phyloP scores from a whole-genome alignment of 163 green algal genomes.

The Trebouxiophyceae sp. region DNA sequence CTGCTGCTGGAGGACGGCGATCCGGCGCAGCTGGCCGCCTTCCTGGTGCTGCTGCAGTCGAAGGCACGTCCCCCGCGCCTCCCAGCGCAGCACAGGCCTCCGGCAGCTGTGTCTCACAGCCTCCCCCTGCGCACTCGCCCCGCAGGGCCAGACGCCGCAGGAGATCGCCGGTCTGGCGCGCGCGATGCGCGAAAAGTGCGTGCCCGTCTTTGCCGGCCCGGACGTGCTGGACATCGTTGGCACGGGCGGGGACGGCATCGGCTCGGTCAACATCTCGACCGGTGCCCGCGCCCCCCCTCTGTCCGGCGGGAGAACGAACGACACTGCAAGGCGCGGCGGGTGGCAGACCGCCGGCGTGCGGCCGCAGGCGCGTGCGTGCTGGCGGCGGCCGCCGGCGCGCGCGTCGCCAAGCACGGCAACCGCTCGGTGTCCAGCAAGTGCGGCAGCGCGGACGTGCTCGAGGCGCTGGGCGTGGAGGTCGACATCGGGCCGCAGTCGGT shows the following conservation, averaged over 20 bases:
- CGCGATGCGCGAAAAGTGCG: constrained; percentile 59
- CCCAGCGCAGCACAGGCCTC: not conserved
- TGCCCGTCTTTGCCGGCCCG: not conserved
- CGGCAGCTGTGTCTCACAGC: not conserved
- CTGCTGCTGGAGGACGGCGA: constrained; percentile 62
- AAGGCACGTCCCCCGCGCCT: constrained; percentile 53
- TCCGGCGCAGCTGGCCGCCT: constrained; percentile 80
- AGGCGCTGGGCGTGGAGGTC: constrained; percentile 86
- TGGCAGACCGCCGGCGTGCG: too few relatives aligned
- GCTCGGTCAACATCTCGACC: constrained; percentile 98
- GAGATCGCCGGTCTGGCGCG: constrained; percentile 89
- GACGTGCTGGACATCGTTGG: constrained; percentile 96
- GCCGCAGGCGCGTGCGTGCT: constrained; percentile 66
- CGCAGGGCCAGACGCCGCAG: constrained; percentile 78
- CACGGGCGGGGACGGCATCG: constrained; percentile 94
- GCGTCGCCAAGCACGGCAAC: constrained; percentile 95
- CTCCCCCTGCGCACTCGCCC: not conserved
- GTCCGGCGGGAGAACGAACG: not conserved
- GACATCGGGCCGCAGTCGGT: constrained; percentile 84
- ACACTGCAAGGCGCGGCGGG: too few relatives aligned
- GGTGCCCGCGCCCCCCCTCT: constrained; percentile 26
- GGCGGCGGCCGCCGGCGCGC: constrained; percentile 88
- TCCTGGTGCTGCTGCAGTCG: constrained; percentile 89
- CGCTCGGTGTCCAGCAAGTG: constrained; percentile 90
- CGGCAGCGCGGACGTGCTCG: constrained; percentile 90